Percentiles rank a stretch among this genome's conserved stretches.
These are phyloP conservation scores for Colletotrichum cordylinicola DNA, from an alignment of 2,329 filamentous ascomycete genomes.

Conservation along the genomic window DNA sequence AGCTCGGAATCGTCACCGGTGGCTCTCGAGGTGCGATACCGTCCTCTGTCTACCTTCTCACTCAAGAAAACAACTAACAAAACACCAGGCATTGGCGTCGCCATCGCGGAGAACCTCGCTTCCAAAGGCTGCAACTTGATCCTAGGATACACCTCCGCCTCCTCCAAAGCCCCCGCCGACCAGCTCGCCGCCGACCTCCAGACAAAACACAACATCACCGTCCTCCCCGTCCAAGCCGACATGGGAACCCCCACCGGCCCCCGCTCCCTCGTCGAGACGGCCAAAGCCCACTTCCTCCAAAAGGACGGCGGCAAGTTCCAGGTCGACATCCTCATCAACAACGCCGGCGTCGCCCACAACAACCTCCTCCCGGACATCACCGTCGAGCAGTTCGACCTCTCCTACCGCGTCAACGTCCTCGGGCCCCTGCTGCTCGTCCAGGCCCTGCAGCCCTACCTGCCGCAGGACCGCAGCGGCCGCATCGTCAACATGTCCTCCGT, in stretches of 20 bases:
- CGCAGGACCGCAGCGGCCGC: slow-evolving; percentile 65
- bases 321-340: slow-evolving; percentile 88
- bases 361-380: slow-evolving; percentile 68
- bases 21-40: slow-evolving; percentile 70
- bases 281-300: slow-evolving; percentile 49
- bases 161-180: slow-evolving; percentile 48
- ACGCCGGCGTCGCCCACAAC: slow-evolving; percentile 77
- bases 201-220: slow-evolving; percentile 62
- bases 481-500: slow-evolving; percentile 63
- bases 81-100: slow-evolving; percentile 70
- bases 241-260: slow-evolving; percentile 68
- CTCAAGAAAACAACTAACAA: background rate
- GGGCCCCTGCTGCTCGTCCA: slow-evolving; percentile 81
- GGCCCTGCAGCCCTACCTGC: slow-evolving; percentile 73
- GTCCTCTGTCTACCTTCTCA: background rate
- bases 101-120: slow-evolving; percentile 71
- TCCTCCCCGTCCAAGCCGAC: slow-evolving; percentile 73
- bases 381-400: slow-evolving; percentile 69
- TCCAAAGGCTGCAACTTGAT: slow-evolving; percentile 73
- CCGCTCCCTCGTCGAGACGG: slow-evolving; percentile 61
- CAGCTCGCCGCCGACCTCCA: slow-evolving; percentile 69
- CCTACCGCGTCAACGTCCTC: slow-evolving; percentile 82
- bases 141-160: slow-evolving; percentile 69
- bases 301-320: slow-evolving; percentile 57
- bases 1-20: slow-evolving; percentile 80